Evolutionary conservation across 2,329 filamentous ascomycete genomes (phyloP).

Genomic region (Myrmaecium sp.): DNA sequence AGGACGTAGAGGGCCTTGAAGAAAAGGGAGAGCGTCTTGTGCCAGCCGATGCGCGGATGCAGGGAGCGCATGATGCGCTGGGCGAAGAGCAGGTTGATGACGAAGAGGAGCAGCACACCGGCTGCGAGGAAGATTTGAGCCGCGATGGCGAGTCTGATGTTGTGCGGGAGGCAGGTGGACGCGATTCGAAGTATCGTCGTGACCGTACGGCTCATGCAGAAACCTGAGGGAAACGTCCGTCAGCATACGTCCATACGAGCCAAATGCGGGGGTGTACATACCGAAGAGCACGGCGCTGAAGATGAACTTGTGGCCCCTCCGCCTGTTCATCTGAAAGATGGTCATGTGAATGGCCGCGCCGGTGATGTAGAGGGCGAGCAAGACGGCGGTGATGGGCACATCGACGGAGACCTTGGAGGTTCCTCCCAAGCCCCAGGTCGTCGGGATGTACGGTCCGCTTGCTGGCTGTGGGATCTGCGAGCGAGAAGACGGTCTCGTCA

Average conservation of each 20-base stretch:
- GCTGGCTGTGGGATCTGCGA: too few relatives aligned
- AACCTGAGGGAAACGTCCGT: conserved; percentile 12
- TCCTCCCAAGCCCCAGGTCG: conserved; percentile 20
- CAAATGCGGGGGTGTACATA: conserved; percentile 6
- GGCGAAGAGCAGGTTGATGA: conserved; percentile 62
- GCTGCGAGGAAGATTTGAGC: conserved; percentile 55
- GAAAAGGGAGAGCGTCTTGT: conserved; percentile 28
- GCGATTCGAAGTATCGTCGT: conserved; percentile 23
- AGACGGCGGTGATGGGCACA: conserved; percentile 23
- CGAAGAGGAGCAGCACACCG: conserved; percentile 57
- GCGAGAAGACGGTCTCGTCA: neutral
- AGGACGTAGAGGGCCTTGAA: conserved; percentile 44
- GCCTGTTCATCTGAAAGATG: conserved; percentile 22
- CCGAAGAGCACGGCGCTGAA: conserved; percentile 23
- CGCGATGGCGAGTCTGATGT: conserved; percentile 34
- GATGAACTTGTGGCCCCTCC: conserved; percentile 24
- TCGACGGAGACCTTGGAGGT: conserved; percentile 18
- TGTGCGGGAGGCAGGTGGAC: conserved; percentile 15
- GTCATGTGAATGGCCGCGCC: conserved; percentile 24
- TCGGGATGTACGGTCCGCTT: conserved; percentile 17
- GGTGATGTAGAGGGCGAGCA: conserved; percentile 24
- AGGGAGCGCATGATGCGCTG: conserved; percentile 59
- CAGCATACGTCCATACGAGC: neutral
- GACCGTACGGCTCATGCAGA: conserved; percentile 26
- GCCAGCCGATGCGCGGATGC: conserved; percentile 58